Evolutionary conservation across 805 yeast genomes (phyloP), one percentile per base, ranked within the genome.

Genomic region (Kluyveromyces nonfermentans): DNA sequence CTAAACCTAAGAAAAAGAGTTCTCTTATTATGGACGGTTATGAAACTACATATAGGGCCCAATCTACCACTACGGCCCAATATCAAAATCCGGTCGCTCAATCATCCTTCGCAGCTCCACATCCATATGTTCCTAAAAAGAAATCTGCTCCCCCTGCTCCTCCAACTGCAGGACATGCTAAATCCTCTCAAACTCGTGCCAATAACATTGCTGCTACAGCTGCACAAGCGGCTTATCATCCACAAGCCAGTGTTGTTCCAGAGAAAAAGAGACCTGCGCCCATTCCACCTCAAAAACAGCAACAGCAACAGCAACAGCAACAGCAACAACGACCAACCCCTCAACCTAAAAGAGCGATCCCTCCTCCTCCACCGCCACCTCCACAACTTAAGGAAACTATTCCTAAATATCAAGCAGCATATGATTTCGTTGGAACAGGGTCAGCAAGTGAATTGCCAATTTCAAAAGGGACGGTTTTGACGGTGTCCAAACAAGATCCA

Each of bases 361-460:
- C 78, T 1, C 80, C 85, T 2, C 88, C 95, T 7, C 88, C 95
- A 0, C 82, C 87, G 5, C 82, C 88, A 1, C 78, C 83, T 1
- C 72, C 81, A 0, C 65, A 72, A 4, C 73, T 75, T 2, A 67
- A 71, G 44, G 84, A 88, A 1, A 71, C 80, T 42, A 77, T 69
- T 57, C 96, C 96, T 21, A 82, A 85, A 2, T 93, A 71, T 62
- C 80, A 78, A 55, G 97, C 95, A 0, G 77, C 86, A 33, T 90
- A 84, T 59, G 96, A 88, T 53, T 90, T 85, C 63, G 83, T 80
- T 17, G 97, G 96, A 6, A 76, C 88, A 1, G 93, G 90, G 15
- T 74, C 82, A 12, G 81, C 95, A 1, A 80, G 93, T 7, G 88
- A 81, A 54, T 70, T 89, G 46, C 87, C 96, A 6, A 70, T 90